These are phyloP conservation scores for Lodderomyces parapsilosis DNA, from an alignment of 1,139 yeast genomes.

Conservation along the genomic window DNA sequence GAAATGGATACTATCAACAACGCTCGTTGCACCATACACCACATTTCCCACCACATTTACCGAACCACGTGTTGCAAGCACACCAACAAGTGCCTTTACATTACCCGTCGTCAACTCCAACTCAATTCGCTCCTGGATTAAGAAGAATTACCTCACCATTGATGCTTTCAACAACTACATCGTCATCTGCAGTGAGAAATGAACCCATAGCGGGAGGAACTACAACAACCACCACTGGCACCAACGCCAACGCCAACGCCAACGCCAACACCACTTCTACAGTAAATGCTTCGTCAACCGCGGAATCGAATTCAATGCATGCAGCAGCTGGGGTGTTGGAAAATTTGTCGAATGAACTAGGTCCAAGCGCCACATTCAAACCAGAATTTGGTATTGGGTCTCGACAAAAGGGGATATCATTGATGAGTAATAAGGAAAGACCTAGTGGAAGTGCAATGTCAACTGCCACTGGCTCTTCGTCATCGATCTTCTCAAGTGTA, in stretches of 20 bases:
- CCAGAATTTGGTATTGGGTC: constrained; percentile 10
- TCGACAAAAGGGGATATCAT: constrained; percentile 26
- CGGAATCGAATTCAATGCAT: constrained; percentile 25
- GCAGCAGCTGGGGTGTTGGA: constrained; percentile 66
- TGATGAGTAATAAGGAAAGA: constrained; percentile 21
- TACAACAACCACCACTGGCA: not conserved
- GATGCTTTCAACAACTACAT: constrained; percentile 48
- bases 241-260: too few species aligned
- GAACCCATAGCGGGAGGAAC: constrained; percentile 11
- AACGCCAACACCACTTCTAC: not conserved
- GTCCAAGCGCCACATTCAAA: constrained; percentile 46
- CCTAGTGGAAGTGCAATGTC: constrained; percentile 2
- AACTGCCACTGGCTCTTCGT: constrained; percentile 4
- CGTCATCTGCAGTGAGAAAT: constrained; percentile 37
- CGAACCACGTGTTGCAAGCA: constrained; percentile 24
- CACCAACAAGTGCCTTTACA: constrained; percentile 53
- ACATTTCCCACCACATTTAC: constrained; percentile 13
- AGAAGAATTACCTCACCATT: constrained; percentile 65
- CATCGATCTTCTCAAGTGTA: constrained; percentile 16
- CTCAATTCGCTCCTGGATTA: constrained; percentile 66
- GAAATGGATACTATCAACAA: constrained; percentile 2
- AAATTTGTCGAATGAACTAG: constrained; percentile 48
- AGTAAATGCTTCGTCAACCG: constrained; percentile 3
- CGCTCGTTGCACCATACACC: constrained; percentile 8
- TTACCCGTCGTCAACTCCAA: constrained; percentile 68